These are phyloP conservation scores for Pyricularia pennisetigena DNA, from an alignment of 2,329 filamentous ascomycete genomes.

Conservation along the genomic window DNA sequence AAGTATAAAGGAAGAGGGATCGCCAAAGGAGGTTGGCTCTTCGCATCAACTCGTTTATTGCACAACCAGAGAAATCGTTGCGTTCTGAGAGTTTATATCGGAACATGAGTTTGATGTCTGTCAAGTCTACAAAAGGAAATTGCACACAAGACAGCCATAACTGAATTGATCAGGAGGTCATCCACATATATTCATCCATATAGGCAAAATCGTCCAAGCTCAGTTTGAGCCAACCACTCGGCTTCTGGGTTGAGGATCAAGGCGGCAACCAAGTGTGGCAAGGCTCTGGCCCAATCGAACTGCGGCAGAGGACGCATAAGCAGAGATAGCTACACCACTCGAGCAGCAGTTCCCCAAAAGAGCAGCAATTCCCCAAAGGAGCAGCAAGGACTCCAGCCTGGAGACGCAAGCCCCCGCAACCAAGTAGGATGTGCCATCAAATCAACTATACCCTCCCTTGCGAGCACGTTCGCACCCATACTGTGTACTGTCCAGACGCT, in stretches of 20 bases:
- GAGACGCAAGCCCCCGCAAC: neutral
- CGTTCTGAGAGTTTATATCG: neutral
- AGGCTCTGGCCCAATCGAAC: neutral
- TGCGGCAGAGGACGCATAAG: neutral
- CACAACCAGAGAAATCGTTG: neutral
- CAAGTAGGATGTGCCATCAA: slow-evolving; percentile 34
- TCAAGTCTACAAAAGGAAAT: neutral
- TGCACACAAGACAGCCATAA: neutral
- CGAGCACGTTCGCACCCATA: slow-evolving; percentile 36
- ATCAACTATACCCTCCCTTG: slow-evolving; percentile 39
- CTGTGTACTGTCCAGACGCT: slow-evolving; percentile 33
- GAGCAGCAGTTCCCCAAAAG: neutral
- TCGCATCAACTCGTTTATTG: neutral
- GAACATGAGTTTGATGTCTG: neutral
- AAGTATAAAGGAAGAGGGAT: neutral
- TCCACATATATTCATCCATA: neutral
- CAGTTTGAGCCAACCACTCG: neutral
- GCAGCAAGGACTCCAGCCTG: neutral
- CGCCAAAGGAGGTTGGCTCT: neutral
- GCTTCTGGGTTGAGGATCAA: neutral
- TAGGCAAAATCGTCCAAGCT: neutral
- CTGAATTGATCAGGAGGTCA: no score
- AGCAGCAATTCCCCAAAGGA: neutral
- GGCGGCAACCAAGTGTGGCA: neutral
- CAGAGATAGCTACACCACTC: neutral